Conservation (phyloP, 1,284 basidiomycete genomes). For the Trametes hirsuta region DNA sequence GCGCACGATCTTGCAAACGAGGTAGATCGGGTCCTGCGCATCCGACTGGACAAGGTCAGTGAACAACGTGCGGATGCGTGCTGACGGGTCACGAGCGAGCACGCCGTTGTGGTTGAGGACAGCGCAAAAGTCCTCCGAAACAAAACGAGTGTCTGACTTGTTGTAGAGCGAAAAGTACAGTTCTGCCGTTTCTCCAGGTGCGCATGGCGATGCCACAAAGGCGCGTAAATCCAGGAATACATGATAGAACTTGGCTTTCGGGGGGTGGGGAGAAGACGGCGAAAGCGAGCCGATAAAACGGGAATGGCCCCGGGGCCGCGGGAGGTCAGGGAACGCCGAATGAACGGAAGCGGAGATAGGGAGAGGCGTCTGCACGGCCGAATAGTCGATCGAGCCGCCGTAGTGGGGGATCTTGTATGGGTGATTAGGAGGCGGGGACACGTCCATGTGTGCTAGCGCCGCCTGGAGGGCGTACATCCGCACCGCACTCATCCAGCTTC, state of each 20-base stretch:
- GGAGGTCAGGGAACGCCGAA: conserved; percentile 66
- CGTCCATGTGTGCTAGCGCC: conserved; percentile 80
- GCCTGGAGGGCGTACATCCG: conserved; percentile 90
- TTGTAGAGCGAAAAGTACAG: conserved; percentile 95
- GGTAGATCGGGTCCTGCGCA: conserved; percentile 80
- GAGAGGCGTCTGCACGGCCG: conserved; percentile 43
- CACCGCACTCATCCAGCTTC: conserved; percentile 84
- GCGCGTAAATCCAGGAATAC: conserved; percentile 89
- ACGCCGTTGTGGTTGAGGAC: conserved; percentile 92
- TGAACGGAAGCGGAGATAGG: conserved; percentile 58
- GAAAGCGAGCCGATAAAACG: conserved; percentile 53
- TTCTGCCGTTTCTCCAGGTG: conserved; percentile 89
- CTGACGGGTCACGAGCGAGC: conserved; percentile 72
- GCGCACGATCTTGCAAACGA: conserved; percentile 90
- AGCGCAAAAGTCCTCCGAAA: conserved; percentile 94
- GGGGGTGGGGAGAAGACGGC: conserved; percentile 33
- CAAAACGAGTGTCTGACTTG: conserved; percentile 81
- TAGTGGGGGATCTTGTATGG: conserved; percentile 31
- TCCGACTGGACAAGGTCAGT: conserved; percentile 87
- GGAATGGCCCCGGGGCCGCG: conserved; percentile 49
- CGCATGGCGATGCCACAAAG: conserved; percentile 89
- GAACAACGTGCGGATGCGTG: conserved; percentile 84
- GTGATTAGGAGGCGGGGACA: conserved; percentile 38
- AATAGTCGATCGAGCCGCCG: conserved; percentile 39
- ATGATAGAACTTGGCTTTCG: conserved; percentile 82